A percentile compares a stretch with the other conserved stretches of the same genome.
phyloP scores from a whole-genome alignment of 2,329 filamentous ascomycete genomes.

The Alternaria sp. region DNA sequence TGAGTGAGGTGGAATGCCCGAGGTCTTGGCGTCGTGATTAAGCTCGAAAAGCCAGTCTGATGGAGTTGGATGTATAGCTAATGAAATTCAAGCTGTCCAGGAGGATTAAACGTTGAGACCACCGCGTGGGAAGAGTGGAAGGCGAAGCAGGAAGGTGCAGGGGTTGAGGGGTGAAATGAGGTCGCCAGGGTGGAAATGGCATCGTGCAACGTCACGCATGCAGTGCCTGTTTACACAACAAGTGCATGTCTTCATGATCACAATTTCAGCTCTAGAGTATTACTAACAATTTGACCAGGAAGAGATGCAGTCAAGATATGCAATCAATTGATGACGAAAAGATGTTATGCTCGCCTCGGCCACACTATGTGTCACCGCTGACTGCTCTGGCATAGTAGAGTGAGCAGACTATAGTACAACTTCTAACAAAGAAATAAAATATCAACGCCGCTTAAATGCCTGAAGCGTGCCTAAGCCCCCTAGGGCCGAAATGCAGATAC shows the following conservation, averaged over 20 bases:
- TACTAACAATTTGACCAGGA: neutral
- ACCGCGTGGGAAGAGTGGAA: conserved; percentile 65
- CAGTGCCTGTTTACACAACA: neutral
- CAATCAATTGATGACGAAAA: conserved; percentile 7
- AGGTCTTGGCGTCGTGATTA: conserved; percentile 9
- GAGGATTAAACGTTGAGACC: conserved; percentile 67
- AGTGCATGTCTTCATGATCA: neutral
- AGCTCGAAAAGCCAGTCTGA: neutral
- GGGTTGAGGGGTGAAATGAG: neutral
- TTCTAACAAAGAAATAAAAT: conserved; percentile 7
- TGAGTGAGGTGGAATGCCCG: neutral
- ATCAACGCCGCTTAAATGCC: conserved; percentile 36
- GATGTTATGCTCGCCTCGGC: conserved; percentile 4
- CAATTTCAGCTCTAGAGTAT: neutral
- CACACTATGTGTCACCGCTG: neutral
- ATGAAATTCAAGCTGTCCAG: conserved; percentile 54
- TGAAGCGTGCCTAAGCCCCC: conserved; percentile 17
- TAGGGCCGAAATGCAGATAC: conserved; percentile 33
- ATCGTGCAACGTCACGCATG: neutral
- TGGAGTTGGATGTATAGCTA: neutral
- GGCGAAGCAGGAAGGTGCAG: conserved; percentile 29
- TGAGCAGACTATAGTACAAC: conserved; percentile 29
- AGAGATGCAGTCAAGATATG: neutral
- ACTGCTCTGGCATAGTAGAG: neutral
- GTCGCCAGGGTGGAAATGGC: neutral